Percentiles rank a stretch among this genome's conserved stretches.
Conservation (phyloP, 176 grass and related monocot species). For the Carex parvula region DNA sequence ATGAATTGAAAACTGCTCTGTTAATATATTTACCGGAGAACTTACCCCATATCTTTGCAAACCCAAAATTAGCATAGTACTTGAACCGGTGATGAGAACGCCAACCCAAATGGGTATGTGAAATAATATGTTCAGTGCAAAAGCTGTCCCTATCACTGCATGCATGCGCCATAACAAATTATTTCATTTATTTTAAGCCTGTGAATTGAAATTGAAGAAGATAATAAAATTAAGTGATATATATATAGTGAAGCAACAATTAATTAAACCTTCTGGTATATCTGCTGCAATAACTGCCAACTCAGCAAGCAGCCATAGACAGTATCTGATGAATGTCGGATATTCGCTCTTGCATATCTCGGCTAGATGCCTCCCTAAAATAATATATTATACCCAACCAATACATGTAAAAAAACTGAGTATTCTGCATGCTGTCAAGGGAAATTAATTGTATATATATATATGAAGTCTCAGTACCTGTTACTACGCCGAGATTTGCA, state of each 20-base stretch:
- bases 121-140: slow-evolving; percentile 80
- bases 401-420: neutral
- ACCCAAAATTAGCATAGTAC: slow-evolving; percentile 69
- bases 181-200: neutral
- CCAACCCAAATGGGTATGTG: slow-evolving; percentile 78
- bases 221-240: neutral
- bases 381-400: neutral
- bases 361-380: slow-evolving; percentile 69
- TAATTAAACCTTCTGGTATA: slow-evolving; percentile 92
- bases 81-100: slow-evolving; percentile 87
- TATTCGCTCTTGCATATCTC: slow-evolving; percentile 83
- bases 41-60: slow-evolving; percentile 80
- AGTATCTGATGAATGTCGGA: slow-evolving; percentile 49
- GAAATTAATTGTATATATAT: neutral
- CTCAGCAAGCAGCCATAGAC: slow-evolving; percentile 63
- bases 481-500: slow-evolving; percentile 85
- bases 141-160: slow-evolving; percentile 43
- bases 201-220: neutral
- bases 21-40: neutral
- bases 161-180: neutral
- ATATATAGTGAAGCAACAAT: neutral
- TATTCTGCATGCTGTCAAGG: neutral
- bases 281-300: slow-evolving; percentile 77
- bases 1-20: too few species aligned
- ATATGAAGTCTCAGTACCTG: slow-evolving; percentile 41